These are phyloP conservation scores for Morella rubra DNA, from an alignment of 306 rosid genomes.

Conservation along the genomic window DNA sequence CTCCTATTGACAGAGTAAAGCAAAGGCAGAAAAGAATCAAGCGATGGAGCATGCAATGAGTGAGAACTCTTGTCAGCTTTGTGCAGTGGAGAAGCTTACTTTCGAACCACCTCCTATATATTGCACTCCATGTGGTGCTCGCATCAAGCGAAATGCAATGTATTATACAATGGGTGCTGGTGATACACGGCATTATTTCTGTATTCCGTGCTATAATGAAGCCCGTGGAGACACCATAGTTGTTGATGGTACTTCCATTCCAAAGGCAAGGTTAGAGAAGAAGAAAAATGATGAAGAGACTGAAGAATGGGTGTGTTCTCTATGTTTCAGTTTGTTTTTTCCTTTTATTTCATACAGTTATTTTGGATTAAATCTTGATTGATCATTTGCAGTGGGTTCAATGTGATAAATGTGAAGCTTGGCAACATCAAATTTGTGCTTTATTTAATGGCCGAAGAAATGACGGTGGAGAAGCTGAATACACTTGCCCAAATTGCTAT, in stretches of 20 bases:
- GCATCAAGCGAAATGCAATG: constrained; percentile 89
- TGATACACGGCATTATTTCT: constrained; percentile 90
- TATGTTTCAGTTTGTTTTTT: background rate
- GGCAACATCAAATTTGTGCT: constrained; percentile 99
- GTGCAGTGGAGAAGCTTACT: constrained; percentile 96
- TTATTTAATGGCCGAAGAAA: constrained; percentile 91
- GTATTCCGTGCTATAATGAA: constrained; percentile 90
- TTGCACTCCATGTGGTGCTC: constrained; percentile 88
- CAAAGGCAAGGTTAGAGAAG: constrained; percentile 82
- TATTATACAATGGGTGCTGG: constrained; percentile 91
- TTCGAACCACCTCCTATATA: constrained; percentile 97
- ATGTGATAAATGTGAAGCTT: constrained; percentile 98
- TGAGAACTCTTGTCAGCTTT: constrained; percentile 95
- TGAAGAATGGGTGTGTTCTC: constrained; percentile 77
- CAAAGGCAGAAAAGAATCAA: constrained; percentile 33
- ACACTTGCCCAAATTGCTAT: constrained; percentile 95
- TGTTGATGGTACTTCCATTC: constrained; percentile 79
- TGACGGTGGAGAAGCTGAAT: constrained; percentile 97
- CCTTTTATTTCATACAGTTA: constrained; percentile 52
- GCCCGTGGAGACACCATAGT: constrained; percentile 80
- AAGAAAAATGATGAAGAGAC: constrained; percentile 97
- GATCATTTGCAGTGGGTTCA: constrained; percentile 84
- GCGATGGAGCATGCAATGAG: constrained; percentile 97
- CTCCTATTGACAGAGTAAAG: too few relatives aligned
- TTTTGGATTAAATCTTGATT: constrained; percentile 24